Evolutionary conservation across 495 filamentous ascomycete species (phyloP).

Genomic region (Penicillium arizonense): DNA sequence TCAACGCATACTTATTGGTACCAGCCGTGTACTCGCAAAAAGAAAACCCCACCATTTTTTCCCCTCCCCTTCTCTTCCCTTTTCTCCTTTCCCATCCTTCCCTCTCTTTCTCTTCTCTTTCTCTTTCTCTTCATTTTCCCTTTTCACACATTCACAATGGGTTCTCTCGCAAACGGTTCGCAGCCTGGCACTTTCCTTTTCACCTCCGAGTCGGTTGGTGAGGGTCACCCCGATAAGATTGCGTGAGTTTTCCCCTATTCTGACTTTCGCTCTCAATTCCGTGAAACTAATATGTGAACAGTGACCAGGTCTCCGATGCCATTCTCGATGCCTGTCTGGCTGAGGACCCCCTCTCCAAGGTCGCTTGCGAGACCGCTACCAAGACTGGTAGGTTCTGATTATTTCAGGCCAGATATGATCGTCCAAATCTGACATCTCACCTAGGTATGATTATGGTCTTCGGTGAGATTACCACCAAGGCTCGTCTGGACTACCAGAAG

Average conservation of each 20-base stretch:
- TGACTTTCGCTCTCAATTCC: background rate
- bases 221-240: conserved; percentile 98
- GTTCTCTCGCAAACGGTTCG: conserved; percentile 52
- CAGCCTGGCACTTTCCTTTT: conserved; percentile 86
- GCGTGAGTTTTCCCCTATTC: conserved; percentile 51
- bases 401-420: conserved; percentile 5
- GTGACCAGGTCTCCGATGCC: conserved; percentile 97
- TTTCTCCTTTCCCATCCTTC: conserved; percentile 13
- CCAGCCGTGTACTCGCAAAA: conserved; percentile 13
- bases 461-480: conserved; percentile 98
- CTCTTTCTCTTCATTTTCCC: conserved; percentile 16
- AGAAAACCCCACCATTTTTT: conserved; percentile 27
- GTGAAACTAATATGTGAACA: conserved; percentile 26
- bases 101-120: conserved; percentile 5
- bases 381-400: conserved; percentile 71
- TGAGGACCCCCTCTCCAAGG: conserved; percentile 95
- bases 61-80: conserved; percentile 17
- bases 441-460: conserved; percentile 97
- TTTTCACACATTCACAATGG: conserved; percentile 53
- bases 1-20: conserved; percentile 5
- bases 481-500: conserved; percentile 94
- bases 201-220: conserved; percentile 98
- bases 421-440: conserved; percentile 17
- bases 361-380: conserved; percentile 97
- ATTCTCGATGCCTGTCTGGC: conserved; percentile 95